Percentiles rank a stretch among this genome's conserved stretches.
Evolutionary conservation across 2,329 filamentous ascomycete genomes (phyloP).

Genomic region (Botrytis paeoniae): DNA sequence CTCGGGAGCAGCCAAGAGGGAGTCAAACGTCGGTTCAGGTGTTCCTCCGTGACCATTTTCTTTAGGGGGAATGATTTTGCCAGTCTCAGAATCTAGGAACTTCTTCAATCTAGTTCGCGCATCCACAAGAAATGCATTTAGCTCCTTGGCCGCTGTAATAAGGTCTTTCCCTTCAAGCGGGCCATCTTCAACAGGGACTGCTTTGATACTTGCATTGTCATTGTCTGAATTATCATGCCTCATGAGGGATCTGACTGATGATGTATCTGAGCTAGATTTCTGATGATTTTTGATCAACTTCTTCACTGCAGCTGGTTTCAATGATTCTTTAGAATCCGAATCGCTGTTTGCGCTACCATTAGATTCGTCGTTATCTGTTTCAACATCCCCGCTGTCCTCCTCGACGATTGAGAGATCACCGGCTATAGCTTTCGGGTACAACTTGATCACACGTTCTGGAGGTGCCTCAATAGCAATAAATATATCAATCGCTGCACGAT

Average conservation of each 20-base stretch:
- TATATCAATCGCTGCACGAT: constrained; percentile 80
- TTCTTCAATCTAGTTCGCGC: constrained; percentile 67
- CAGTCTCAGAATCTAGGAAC: constrained; percentile 60
- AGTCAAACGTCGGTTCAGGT: constrained; percentile 52
- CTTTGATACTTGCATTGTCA: constrained; percentile 54
- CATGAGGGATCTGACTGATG: constrained; percentile 59
- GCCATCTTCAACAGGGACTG: constrained; percentile 48
- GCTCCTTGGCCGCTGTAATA: constrained; percentile 72
- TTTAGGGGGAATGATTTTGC: constrained; percentile 53
- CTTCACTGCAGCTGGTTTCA: constrained; percentile 41
- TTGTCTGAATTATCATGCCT: constrained; percentile 49
- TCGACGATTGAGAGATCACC: constrained; percentile 70
- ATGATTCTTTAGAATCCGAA: constrained; percentile 36
- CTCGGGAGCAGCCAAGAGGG: constrained; percentile 48
- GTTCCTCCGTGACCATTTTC: constrained; percentile 42
- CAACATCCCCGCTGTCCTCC: constrained; percentile 44
- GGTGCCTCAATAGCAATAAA: constrained; percentile 84
- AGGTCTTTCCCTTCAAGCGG: constrained; percentile 77
- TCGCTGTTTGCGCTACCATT: constrained; percentile 43
- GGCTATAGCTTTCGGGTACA: constrained; percentile 82
- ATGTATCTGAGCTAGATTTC: constrained; percentile 43
- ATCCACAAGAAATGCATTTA: constrained; percentile 85
- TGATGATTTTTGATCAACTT: constrained; percentile 41
- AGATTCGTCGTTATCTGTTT: constrained; percentile 41
- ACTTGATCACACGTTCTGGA: constrained; percentile 78